Conservation (phyloP, 2,329 filamentous ascomycete species). For the Alternaria conjuncta region DNA sequence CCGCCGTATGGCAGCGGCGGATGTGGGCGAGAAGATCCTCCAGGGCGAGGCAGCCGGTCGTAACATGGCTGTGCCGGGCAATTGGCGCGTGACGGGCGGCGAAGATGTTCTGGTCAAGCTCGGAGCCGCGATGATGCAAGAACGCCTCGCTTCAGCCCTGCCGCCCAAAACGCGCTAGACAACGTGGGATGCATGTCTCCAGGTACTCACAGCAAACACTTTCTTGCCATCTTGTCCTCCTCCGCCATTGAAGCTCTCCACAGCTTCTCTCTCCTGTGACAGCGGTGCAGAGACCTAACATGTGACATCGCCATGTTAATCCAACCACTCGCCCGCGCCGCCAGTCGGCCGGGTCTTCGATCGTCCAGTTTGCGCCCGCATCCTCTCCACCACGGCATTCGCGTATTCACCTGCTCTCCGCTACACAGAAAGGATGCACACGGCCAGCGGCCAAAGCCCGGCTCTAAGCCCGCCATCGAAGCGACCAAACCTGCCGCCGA, state of each 20-base stretch:
- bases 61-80: conserved; percentile 38
- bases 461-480: conserved; percentile 30
- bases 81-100: conserved; percentile 24
- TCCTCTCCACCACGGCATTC: conserved; percentile 30
- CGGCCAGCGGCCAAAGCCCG: conserved; percentile 37
- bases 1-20: conserved; percentile 15
- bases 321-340: conserved; percentile 44
- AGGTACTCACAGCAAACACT: conserved; percentile 4
- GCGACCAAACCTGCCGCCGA: conserved; percentile 28
- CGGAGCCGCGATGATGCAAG: conserved; percentile 19
- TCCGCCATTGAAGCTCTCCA: conserved; percentile 10
- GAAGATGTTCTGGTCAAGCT: conserved; percentile 1
- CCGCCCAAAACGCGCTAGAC: conserved; percentile 5
- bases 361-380: conserved; percentile 24
- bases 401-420: conserved; percentile 54
- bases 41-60: conserved; percentile 41
- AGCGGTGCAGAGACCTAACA: conserved; percentile 16
- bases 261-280: not conserved
- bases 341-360: conserved; percentile 36
- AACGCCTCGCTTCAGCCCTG: conserved; percentile 13
- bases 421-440: conserved; percentile 54
- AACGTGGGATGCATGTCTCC: conserved; percentile 6
- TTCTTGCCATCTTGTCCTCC: not conserved
- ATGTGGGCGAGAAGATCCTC: conserved; percentile 25
- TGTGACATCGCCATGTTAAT: conserved; percentile 44